Conservation (phyloP, 768 basidiomycete species). For the Russula earlei region DNA sequence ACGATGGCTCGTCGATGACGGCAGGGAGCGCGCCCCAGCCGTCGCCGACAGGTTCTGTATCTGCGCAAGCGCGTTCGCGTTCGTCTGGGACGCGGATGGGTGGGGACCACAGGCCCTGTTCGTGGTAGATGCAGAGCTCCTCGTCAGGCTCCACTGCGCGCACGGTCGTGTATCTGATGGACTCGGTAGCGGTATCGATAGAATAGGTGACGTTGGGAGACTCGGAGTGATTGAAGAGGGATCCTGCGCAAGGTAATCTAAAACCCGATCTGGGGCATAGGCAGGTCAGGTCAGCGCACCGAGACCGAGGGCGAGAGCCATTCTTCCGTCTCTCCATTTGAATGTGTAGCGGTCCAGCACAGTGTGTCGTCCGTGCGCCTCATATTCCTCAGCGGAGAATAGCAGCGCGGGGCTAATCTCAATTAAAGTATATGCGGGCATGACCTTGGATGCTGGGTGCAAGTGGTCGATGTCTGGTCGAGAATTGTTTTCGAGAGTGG, state of each 20-base stretch:
- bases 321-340: conserved; percentile 60
- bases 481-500: background rate
- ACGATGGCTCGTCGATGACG: conserved; percentile 19
- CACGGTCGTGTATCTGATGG: conserved; percentile 53
- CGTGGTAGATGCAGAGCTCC: conserved; percentile 76
- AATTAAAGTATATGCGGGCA: conserved; percentile 56
- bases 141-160: conserved; percentile 48
- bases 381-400: conserved; percentile 61
- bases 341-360: conserved; percentile 70
- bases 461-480: background rate
- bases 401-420: conserved; percentile 85
- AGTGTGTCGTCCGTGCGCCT: conserved; percentile 50
- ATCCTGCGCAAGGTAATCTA: conserved; percentile 38
- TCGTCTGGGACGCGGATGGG: conserved; percentile 26
- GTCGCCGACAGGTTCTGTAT: conserved; percentile 27
- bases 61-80: background rate
- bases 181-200: conserved; percentile 42
- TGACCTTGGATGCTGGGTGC: conserved; percentile 37
- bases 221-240: conserved; percentile 71
- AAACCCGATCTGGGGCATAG: background rate
- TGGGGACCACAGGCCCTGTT: conserved; percentile 57
- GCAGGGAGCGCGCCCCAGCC: conserved; percentile 38
- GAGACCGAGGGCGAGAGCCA: conserved; percentile 50
- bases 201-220: conserved; percentile 61
- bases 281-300: background rate